Evolutionary conservation across 1,284 basidiomycete species (phyloP).

Genomic region (Pisolithus thermaeus): DNA sequence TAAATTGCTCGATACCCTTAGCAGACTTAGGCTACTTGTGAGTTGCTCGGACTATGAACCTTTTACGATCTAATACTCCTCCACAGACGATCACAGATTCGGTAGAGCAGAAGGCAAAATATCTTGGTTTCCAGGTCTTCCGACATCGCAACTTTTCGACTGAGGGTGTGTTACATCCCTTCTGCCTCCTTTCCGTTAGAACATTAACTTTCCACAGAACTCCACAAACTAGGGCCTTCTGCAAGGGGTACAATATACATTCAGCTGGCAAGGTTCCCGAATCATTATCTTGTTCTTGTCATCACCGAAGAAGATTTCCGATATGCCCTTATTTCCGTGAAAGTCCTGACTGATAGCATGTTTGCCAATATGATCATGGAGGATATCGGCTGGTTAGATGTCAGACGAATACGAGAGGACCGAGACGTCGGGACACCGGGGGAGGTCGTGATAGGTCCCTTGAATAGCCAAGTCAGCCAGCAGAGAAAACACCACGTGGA

Average conservation of each 20-base stretch:
- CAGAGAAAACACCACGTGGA: slow-evolving; percentile 33
- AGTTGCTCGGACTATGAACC: slow-evolving; percentile 14
- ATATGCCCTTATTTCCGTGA: slow-evolving; percentile 68
- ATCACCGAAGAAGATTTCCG: slow-evolving; percentile 72
- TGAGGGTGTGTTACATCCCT: slow-evolving; percentile 40
- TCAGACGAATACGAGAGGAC: slow-evolving; percentile 50
- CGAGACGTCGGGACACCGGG: slow-evolving; percentile 21
- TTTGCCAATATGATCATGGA: slow-evolving; percentile 58
- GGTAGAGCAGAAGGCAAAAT: slow-evolving; percentile 70
- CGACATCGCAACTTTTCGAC: slow-evolving; percentile 59
- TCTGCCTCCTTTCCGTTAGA: background rate
- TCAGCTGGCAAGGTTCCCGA: slow-evolving; percentile 61
- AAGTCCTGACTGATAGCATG: slow-evolving; percentile 44
- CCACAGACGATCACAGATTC: slow-evolving; percentile 66
- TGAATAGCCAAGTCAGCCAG: slow-evolving; percentile 23
- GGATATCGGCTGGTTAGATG: slow-evolving; percentile 75
- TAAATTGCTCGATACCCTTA: slow-evolving; percentile 46
- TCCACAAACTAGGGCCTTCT: slow-evolving; percentile 55
- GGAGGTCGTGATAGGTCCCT: slow-evolving; percentile 10
- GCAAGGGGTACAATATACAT: slow-evolving; percentile 60
- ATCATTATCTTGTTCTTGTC: slow-evolving; percentile 71
- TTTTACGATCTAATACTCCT: background rate
- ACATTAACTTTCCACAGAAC: slow-evolving; percentile 36
- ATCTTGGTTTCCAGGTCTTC: slow-evolving; percentile 66
- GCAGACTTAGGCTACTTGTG: slow-evolving; percentile 52